Conservation (phyloP, 768 basidiomycete species). For the Tricholoma bakamatsutake region DNA sequence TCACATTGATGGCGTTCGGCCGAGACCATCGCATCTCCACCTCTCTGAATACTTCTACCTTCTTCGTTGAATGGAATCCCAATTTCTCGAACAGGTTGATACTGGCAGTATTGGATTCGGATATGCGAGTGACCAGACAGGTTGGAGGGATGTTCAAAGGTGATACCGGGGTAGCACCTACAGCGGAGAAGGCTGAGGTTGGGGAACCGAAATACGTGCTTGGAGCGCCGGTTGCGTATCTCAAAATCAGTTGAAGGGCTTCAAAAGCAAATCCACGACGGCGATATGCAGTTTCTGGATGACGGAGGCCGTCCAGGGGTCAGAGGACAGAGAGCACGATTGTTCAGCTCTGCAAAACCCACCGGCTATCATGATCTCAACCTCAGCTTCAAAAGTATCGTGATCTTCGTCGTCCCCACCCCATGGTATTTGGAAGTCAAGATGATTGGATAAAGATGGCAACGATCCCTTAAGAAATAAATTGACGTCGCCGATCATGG, state of each 20-base stretch:
- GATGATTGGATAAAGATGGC: constrained; percentile 6
- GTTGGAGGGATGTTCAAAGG: constrained; percentile 39
- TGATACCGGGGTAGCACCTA: neutral
- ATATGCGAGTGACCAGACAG: constrained; percentile 65
- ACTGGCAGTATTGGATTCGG: constrained; percentile 61
- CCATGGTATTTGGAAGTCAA: constrained; percentile 9
- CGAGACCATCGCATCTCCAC: constrained; percentile 64
- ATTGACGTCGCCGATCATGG: constrained; percentile 93
- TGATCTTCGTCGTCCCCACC: constrained; percentile 24
- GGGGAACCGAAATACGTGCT: constrained; percentile 16
- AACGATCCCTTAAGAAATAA: constrained; percentile 67
- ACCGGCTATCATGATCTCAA: constrained; percentile 94
- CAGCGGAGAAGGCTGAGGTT: neutral
- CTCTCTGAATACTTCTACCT: constrained; percentile 73
- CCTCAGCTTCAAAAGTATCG: constrained; percentile 64
- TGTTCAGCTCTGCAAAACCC: constrained; percentile 6
- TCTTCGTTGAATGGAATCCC: constrained; percentile 66
- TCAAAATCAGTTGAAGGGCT: constrained; percentile 60
- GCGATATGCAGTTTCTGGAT: constrained; percentile 57
- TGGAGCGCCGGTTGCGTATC: constrained; percentile 54
- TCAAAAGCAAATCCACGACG: constrained; percentile 61
- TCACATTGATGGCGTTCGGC: neutral
- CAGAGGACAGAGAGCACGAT: neutral
- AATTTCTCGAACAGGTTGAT: constrained; percentile 70
- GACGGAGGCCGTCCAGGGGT: neutral